phyloP scores from a whole-genome alignment of 1,284 basidiomycete species.

The Wallemia hederae region DNA sequence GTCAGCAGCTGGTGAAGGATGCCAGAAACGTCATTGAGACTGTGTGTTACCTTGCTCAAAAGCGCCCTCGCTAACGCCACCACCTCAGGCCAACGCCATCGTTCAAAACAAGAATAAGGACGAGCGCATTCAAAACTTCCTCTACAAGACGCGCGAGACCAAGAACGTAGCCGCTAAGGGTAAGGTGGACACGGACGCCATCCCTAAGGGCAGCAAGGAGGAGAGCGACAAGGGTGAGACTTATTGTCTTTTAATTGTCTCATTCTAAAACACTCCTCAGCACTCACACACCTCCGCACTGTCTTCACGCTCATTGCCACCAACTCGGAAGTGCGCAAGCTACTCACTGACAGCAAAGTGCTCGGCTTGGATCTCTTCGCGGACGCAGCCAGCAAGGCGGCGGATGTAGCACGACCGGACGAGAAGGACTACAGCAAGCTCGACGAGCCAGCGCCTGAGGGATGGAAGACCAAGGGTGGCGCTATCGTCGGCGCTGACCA shows the following conservation, averaged over 20 bases:
- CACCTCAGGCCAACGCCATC: too few species aligned
- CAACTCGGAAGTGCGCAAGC: conserved; percentile 72
- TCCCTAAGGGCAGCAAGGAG: conserved; percentile 22
- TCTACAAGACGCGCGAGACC: neutral
- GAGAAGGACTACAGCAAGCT: conserved; percentile 32
- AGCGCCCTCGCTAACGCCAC: too few species aligned
- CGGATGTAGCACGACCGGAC: conserved; percentile 34
- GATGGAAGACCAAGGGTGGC: conserved; percentile 21
- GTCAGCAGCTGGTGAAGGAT: conserved; percentile 44
- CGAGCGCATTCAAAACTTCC: neutral
- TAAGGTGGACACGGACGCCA: neutral
- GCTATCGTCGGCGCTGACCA: conserved; percentile 15
- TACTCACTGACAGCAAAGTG: conserved; percentile 46
- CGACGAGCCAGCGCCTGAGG: conserved; percentile 38
- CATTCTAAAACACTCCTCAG: conserved; percentile 15
- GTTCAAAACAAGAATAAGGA: neutral
- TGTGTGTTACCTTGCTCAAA: conserved; percentile 5
- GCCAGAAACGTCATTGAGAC: conserved; percentile 40
- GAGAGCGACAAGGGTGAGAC: conserved; percentile 32
- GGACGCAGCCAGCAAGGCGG: conserved; percentile 39
- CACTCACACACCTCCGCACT: conserved; percentile 55
- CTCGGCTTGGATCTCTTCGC: conserved; percentile 54
- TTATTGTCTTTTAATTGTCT: too few species aligned
- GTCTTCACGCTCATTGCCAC: conserved; percentile 53
- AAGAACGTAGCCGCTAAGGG: neutral